Evolutionary conservation across 148 eudicot genomes (phyloP), one percentile per base, ranked within the genome.

Genomic region (Beta vulgaris): DNA sequence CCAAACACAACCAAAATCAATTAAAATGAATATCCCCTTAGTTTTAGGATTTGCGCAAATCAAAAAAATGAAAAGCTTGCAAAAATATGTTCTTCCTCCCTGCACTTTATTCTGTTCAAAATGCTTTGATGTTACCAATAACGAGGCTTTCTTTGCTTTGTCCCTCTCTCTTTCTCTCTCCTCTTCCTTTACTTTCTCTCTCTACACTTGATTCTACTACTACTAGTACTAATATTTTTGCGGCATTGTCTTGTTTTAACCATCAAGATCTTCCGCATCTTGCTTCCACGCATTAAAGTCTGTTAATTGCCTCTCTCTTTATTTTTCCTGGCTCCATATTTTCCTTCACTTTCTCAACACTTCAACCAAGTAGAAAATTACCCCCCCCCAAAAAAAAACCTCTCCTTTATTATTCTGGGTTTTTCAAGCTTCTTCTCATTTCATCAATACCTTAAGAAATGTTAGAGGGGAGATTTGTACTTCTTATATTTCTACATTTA

Each of bases 81-180:
- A 25, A 51, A 60, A 31, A 42, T 37, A 49, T 46, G 29, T 48
- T 51, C 26, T 39, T 79, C 71, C 18, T 60, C 72, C 80, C 67
- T 67, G 81, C 88, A 83, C 91, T 91, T 91, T 89, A 89, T 91
- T 91, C 91, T 80, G 88, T 86, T 86, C 87, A 91, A 66, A 89
- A 83, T 78, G 77, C 86, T 79, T 85, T 77, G 85, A 84, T 71
- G 76, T 82, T 78, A 72, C 84, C 77, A 57, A 73, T 55, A 76
- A 77, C 64, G 61, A 66, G 68, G 65, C 85, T 58, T 69, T 54
- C 48, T 80, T 75, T 75, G 64, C 55, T 60, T 49, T 61, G 37
- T 37, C 71, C 36, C 54, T 29, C 59, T 69, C 71, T 73, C 37
- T 62, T 70, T 61, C 55, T 59, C 68, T 28, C 58, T 68, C 51